phyloP scores from a whole-genome alignment of 202 grass and related monocot genomes.

The Setaria italica region DNA sequence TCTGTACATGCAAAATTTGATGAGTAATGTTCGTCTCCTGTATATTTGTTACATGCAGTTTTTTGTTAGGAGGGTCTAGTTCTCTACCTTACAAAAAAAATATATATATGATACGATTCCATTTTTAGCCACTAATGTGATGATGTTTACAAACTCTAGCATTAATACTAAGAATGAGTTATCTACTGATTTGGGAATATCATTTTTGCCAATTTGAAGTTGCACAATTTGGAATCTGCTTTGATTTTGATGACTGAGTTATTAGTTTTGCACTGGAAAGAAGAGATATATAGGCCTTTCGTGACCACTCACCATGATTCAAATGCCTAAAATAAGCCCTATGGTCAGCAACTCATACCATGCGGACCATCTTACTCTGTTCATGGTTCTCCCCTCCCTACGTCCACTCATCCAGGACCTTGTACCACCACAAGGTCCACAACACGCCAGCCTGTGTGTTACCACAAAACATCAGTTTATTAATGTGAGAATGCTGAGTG shows the following conservation, averaged over 20 bases:
- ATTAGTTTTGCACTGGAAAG: background rate
- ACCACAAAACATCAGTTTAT: background rate
- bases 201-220: background rate
- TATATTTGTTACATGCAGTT: conserved; percentile 16
- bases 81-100: conserved; percentile 18
- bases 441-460: background rate
- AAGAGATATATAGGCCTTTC: background rate
- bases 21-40: conserved; percentile 22
- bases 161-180: conserved; percentile 34
- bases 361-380: background rate
- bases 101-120: conserved; percentile 7
- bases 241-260: background rate
- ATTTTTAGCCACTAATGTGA: background rate
- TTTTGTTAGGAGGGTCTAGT: background rate
- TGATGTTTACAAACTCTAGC: conserved; percentile 7
- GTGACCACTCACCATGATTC: background rate
- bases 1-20: background rate
- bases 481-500: conserved; percentile 1
- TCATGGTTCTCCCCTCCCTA: background rate
- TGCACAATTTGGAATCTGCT: background rate
- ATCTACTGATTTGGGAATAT: background rate
- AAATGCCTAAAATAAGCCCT: background rate
- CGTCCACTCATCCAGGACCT: background rate
- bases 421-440: background rate
- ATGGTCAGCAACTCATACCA: background rate